Conservation (phyloP, 345 rosid genomes). For the Brassica nigra region DNA sequence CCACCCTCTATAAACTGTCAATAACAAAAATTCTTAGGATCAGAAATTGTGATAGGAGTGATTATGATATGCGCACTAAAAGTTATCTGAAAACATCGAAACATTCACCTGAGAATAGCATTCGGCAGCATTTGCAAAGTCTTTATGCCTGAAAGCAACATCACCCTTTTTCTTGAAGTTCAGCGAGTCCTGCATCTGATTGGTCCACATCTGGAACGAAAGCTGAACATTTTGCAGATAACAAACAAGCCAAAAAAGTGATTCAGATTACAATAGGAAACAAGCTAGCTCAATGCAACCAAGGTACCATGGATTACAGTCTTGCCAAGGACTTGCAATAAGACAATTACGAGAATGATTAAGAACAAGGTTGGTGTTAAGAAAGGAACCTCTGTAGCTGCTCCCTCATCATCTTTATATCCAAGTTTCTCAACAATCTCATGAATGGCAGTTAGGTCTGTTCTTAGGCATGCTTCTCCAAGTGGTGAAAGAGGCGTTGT, state of each 20-base stretch:
- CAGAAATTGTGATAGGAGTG: not conserved
- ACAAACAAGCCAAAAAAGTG: not conserved
- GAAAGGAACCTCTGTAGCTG: constrained; percentile 70
- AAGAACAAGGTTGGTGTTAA: constrained; percentile 5
- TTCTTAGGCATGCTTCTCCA: constrained; percentile 88
- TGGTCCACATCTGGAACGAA: constrained; percentile 98
- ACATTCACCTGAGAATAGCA: constrained; percentile 67
- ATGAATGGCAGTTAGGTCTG: constrained; percentile 77
- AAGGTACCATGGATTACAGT: not conserved
- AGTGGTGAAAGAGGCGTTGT: constrained; percentile 62
- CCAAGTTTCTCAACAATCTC: constrained; percentile 74
- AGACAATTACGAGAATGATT: not conserved
- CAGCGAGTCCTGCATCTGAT: constrained; percentile 88
- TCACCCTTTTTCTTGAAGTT: constrained; percentile 91
- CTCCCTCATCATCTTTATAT: constrained; percentile 88
- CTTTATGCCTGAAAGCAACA: constrained; percentile 79
- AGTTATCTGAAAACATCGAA: not conserved
- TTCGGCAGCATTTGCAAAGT: constrained; percentile 64
- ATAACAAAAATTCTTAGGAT: not conserved
- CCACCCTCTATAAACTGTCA: constrained; percentile 85
- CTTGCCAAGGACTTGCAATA: not conserved
- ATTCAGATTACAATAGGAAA: constrained; percentile 4
- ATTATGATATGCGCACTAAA: not conserved
- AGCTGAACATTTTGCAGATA: constrained; percentile 55
- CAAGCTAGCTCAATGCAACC: not conserved